A percentile compares a stretch with the other conserved stretches of the same genome.
phyloP scores from a whole-genome alignment of 352 stramenopile species.

The Globisporangium solare region DNA sequence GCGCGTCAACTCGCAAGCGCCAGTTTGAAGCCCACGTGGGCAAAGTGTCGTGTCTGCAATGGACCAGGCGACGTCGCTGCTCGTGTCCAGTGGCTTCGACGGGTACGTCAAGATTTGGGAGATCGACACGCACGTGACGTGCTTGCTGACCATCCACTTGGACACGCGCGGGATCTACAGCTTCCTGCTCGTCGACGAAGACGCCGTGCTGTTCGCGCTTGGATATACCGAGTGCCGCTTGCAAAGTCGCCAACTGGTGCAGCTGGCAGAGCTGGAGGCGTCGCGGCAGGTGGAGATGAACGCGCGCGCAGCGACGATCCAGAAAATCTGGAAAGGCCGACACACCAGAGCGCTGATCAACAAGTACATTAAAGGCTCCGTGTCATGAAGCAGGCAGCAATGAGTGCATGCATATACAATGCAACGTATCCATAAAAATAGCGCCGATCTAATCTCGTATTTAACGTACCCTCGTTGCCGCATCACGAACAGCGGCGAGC shows the following conservation, averaged over 20 bases:
- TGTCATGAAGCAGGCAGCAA: too few relatives aligned
- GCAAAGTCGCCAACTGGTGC: slow-evolving; percentile 28
- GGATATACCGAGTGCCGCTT: slow-evolving; percentile 40
- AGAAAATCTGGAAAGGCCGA: slow-evolving; percentile 54
- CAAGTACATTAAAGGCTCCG: slow-evolving; percentile 29
- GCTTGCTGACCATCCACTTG: slow-evolving; percentile 37
- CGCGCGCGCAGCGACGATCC: slow-evolving; percentile 32
- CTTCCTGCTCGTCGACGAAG: slow-evolving; percentile 23
- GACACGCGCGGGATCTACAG: slow-evolving; percentile 40
- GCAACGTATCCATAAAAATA: neutral
- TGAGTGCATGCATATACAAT: too few relatives aligned
- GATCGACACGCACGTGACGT: slow-evolving; percentile 16
- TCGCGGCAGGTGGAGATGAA: slow-evolving; percentile 29
- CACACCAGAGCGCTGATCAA: slow-evolving; percentile 46
- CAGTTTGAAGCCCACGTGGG: slow-evolving; percentile 55
- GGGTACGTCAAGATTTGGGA: slow-evolving; percentile 74
- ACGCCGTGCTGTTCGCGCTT: slow-evolving; percentile 23
- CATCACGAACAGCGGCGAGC: too few relatives aligned
- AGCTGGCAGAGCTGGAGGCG: slow-evolving; percentile 38
- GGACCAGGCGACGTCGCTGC: slow-evolving; percentile 36
- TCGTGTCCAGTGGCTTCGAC: slow-evolving; percentile 46
- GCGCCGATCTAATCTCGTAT: neutral
- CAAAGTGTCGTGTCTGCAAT: slow-evolving; percentile 44
- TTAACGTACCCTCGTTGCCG: too few relatives aligned
- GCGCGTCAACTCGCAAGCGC: slow-evolving; percentile 3